These are phyloP conservation scores for Metschnikowia noctiluminum DNA, from an alignment of 805 yeast genomes.

Conservation along the genomic window DNA sequence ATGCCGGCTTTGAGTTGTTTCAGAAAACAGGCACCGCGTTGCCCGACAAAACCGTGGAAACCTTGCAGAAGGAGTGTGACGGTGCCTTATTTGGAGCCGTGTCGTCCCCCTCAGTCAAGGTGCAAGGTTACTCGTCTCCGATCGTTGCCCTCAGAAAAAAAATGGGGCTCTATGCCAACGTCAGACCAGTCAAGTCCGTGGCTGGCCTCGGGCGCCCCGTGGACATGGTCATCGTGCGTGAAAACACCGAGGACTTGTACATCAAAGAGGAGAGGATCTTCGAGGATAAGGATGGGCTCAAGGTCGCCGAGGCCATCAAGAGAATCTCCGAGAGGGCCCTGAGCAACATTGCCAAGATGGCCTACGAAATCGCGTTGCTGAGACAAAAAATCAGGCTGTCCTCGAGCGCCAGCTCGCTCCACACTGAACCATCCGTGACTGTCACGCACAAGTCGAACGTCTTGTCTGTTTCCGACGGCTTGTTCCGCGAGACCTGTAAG, in stretches of 20 bases:
- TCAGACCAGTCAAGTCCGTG: slow-evolving; percentile 95
- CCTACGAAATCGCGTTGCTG: slow-evolving; percentile 88
- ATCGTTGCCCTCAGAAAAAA: slow-evolving; percentile 98
- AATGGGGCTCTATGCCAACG: slow-evolving; percentile 92
- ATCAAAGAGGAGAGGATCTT: slow-evolving; percentile 86
- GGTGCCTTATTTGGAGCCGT: slow-evolving; percentile 99
- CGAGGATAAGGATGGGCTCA: slow-evolving; percentile 74
- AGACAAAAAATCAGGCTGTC: slow-evolving; percentile 75
- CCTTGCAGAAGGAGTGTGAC: slow-evolving; percentile 77
- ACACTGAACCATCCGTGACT: slow-evolving; percentile 63
- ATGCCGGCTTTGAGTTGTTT: slow-evolving; percentile 94
- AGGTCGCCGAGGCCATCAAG: slow-evolving; percentile 96
- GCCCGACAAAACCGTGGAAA: slow-evolving; percentile 86
- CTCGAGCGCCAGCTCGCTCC: slow-evolving; percentile 39
- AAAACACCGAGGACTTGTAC: slow-evolving; percentile 96
- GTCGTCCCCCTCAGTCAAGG: slow-evolving; percentile 89
- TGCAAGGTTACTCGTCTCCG: slow-evolving; percentile 96
- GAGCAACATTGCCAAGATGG: slow-evolving; percentile 81
- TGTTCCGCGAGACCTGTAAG: slow-evolving; percentile 86
- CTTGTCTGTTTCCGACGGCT: slow-evolving; percentile 86
- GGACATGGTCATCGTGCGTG: slow-evolving; percentile 97
- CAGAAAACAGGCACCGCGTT: slow-evolving; percentile 93
- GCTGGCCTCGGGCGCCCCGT: slow-evolving; percentile 83
- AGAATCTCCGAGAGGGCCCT: slow-evolving; percentile 90
- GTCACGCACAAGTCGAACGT: slow-evolving; percentile 97